Evolutionary conservation across 1,284 basidiomycete species (phyloP).

Genomic region (Sporisorium graminicola): DNA sequence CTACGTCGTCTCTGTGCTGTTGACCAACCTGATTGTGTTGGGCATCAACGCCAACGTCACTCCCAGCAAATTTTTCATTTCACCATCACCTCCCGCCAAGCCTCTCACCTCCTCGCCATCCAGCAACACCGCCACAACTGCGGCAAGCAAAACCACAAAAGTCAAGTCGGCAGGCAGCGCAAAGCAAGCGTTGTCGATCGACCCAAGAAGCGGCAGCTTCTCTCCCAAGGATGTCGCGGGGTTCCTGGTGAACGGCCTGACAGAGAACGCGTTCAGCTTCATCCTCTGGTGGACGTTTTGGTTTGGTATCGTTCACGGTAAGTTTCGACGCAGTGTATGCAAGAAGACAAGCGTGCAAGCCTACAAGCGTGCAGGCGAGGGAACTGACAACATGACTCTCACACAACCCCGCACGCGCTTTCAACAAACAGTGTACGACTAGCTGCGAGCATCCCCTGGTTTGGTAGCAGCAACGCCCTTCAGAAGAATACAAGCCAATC

Average conservation of each 20-base stretch:
- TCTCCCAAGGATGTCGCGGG: conserved; percentile 17
- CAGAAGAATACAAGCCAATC: neutral
- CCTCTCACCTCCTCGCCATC: conserved; percentile 1
- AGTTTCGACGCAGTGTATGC: conserved; percentile 12
- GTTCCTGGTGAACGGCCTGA: conserved; percentile 37
- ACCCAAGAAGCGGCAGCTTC: conserved; percentile 35
- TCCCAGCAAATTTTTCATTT: conserved; percentile 52
- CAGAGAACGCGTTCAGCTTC: conserved; percentile 64
- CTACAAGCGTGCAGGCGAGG: neutral
- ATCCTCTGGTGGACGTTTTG: conserved; percentile 69
- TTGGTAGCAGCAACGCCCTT: neutral
- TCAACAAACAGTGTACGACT: conserved; percentile 14
- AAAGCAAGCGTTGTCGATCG: conserved; percentile 15
- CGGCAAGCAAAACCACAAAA: conserved; percentile 9
- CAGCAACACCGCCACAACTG: no score
- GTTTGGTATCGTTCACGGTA: conserved; percentile 67
- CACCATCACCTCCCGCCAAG: conserved; percentile 34
- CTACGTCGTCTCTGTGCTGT: conserved; percentile 55
- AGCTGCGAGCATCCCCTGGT: neutral
- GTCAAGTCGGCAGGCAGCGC: neutral
- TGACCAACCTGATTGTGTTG: conserved; percentile 57
- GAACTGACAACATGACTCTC: neutral
- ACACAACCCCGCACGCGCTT: neutral
- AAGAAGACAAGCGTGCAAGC: neutral
- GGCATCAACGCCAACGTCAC: conserved; percentile 45